These are phyloP conservation scores for Fonsecaea erecta DNA, from an alignment of 2,329 filamentous ascomycete species.

Conservation along the genomic window DNA sequence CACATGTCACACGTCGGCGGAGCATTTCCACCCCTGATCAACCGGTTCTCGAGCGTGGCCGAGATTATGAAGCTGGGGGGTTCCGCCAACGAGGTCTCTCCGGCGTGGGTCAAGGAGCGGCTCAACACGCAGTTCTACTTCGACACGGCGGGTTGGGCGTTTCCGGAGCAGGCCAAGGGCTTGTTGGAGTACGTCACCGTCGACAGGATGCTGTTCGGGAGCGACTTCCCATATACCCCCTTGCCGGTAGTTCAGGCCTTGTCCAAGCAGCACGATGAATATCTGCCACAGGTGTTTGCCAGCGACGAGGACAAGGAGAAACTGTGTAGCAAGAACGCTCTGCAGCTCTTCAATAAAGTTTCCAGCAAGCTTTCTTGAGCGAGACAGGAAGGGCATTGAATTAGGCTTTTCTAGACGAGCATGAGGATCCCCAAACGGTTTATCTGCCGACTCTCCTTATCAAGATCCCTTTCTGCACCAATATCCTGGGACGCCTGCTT, in stretches of 20 bases:
- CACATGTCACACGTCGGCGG: constrained; percentile 58
- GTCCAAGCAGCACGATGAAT: constrained; percentile 33
- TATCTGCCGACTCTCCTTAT: neutral
- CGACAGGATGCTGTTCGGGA: constrained; percentile 35
- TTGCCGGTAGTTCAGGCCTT: constrained; percentile 25
- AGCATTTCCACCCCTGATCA: constrained; percentile 44
- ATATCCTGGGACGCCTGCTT: neutral
- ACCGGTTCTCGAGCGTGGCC: constrained; percentile 31
- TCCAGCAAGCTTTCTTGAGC: neutral
- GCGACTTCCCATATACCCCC: constrained; percentile 36
- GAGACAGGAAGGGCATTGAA: neutral
- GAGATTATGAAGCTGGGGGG: constrained; percentile 32
- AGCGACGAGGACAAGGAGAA: constrained; percentile 32
- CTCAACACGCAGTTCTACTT: constrained; percentile 38
- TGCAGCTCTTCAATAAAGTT: constrained; percentile 25
- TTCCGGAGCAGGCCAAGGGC: constrained; percentile 36
- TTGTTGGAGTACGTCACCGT: constrained; percentile 35
- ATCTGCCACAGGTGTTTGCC: constrained; percentile 32
- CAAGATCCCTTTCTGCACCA: neutral
- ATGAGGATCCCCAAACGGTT: neutral
- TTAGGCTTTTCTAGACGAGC: neutral
- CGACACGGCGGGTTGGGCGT: constrained; percentile 37
- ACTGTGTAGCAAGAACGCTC: constrained; percentile 31
- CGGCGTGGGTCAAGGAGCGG: constrained; percentile 34
- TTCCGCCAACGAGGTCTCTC: constrained; percentile 26